Evolutionary conservation across 805 yeast species (phyloP).

Genomic region (Yamadazyma ubonensis): DNA sequence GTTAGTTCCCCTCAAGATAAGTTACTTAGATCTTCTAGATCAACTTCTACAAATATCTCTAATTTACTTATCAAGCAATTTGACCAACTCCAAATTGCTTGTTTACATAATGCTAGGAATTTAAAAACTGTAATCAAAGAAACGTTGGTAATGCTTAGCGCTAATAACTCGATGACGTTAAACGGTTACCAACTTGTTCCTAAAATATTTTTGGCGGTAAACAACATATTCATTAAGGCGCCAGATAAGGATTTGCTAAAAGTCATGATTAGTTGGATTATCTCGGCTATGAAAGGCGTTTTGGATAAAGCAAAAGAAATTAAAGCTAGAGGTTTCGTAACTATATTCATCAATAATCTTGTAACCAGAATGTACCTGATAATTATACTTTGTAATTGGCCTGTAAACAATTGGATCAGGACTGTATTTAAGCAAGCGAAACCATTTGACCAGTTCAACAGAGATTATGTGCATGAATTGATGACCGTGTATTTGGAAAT

Average conservation of each 20-base stretch:
- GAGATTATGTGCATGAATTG: not conserved
- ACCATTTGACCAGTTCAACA: not conserved
- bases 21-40: not conserved
- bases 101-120: conserved; percentile 5
- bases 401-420: not conserved
- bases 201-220: not conserved
- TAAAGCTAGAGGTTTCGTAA: not conserved
- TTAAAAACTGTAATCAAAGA: not conserved
- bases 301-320: not conserved
- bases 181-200: too few relatives aligned
- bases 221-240: not conserved
- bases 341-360: not conserved
- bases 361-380: conserved; percentile 2
- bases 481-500: conserved; percentile 2
- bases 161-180: too few relatives aligned
- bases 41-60: not conserved
- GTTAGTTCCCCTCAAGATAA: not conserved
- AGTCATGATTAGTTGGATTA: conserved; percentile 1
- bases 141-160: not conserved
- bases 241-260: not conserved
- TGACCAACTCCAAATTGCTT: conserved; percentile 2
- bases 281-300: not conserved
- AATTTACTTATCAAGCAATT: not conserved
- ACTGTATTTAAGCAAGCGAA: too few relatives aligned
- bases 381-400: not conserved